Evolutionary conservation across 164 flowering plant genomes (phyloP).

Genomic region (Umbilicus rupestris): DNA sequence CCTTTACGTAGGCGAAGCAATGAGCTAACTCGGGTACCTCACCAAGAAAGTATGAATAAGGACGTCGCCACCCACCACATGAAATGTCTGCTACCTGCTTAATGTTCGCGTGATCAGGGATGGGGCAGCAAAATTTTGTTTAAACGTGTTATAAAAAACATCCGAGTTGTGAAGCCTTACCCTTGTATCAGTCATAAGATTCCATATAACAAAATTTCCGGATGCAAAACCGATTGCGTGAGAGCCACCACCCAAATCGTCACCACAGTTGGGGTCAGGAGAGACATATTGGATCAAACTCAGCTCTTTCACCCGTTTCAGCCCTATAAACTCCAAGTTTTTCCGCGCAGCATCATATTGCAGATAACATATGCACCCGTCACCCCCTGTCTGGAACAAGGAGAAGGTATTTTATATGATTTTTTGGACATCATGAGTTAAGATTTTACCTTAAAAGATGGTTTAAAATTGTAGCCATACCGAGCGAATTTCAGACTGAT

Average conservation of each 20-base stretch:
- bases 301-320: conserved; percentile 88
- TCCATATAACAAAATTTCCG: conserved; percentile 75
- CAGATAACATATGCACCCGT: conserved; percentile 89
- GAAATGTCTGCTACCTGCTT: conserved; percentile 59
- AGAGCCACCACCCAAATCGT: conserved; percentile 27
- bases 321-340: conserved; percentile 64
- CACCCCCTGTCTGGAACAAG: conserved; percentile 74
- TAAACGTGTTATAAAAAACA: background rate
- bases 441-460: background rate
- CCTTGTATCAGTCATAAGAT: conserved; percentile 58
- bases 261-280: conserved; percentile 16
- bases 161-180: conserved; percentile 22
- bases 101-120: conserved; percentile 13
- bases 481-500: conserved; percentile 56
- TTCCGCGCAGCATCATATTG: conserved; percentile 34
- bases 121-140: background rate
- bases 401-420: background rate
- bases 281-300: conserved; percentile 62
- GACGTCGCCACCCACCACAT: conserved; percentile 99
- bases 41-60: conserved; percentile 80
- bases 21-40: conserved; percentile 52
- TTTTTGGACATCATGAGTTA: background rate
- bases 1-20: conserved; percentile 94
- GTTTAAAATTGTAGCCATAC: conserved; percentile 29
- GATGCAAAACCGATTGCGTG: conserved; percentile 90